Evolutionary conservation across 768 basidiomycete genomes (phyloP).

Genomic region (Phallus indusiatus): DNA sequence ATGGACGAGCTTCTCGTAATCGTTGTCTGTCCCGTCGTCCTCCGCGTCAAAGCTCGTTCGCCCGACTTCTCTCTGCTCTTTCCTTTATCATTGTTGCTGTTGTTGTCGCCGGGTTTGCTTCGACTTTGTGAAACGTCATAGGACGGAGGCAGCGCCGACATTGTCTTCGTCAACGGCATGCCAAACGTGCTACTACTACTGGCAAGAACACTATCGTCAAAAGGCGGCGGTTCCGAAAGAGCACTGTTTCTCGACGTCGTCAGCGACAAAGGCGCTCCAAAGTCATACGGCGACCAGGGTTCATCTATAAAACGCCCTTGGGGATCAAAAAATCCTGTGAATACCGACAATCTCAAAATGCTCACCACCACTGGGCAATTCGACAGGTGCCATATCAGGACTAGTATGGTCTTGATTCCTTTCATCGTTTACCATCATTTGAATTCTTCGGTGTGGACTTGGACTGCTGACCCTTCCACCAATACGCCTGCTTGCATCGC

Average conservation of each 20-base stretch:
- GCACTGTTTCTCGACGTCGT: neutral
- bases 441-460: neutral
- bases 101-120: neutral
- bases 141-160: neutral
- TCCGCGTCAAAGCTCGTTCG: no score
- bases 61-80: conserved; percentile 2
- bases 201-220: neutral
- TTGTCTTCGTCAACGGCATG: neutral
- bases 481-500: conserved; percentile 25
- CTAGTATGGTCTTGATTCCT: neutral
- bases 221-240: neutral
- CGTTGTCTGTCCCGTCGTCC: neutral
- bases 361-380: conserved; percentile 3
- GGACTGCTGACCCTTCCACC: conserved; percentile 14
- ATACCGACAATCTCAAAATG: no score
- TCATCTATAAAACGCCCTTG: neutral
- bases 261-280: neutral
- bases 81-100: neutral
- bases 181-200: neutral
- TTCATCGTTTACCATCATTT: neutral
- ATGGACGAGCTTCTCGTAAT: neutral
- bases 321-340: no score
- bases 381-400: conserved; percentile 6
- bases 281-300: neutral
- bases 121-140: neutral